A percentile compares a stretch with the other conserved stretches of the same genome.
These are phyloP conservation scores for Rhodotorula mucilaginosa DNA, from an alignment of 1,284 basidiomycete species.

Conservation along the genomic window DNA sequence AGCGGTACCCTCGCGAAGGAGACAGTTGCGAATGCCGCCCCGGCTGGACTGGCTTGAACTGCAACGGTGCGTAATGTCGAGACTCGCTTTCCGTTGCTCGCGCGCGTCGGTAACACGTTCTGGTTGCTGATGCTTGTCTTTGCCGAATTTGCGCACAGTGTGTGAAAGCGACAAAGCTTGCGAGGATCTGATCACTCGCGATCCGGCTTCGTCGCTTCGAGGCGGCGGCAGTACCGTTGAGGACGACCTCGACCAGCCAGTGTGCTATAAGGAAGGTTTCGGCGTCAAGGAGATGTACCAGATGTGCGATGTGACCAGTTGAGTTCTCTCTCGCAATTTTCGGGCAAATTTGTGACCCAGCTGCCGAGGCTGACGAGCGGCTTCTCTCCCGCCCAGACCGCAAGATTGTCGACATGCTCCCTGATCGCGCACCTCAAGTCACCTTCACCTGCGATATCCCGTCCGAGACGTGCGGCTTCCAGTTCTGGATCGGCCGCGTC, in stretches of 20 bases:
- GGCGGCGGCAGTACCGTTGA: slow-evolving; percentile 52
- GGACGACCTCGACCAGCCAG: slow-evolving; percentile 66
- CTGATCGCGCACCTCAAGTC: slow-evolving; percentile 83
- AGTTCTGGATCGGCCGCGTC: slow-evolving; percentile 92
- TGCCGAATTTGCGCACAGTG: too few relatives aligned
- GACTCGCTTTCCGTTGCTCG: too few relatives aligned
- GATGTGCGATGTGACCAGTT: slow-evolving; percentile 96
- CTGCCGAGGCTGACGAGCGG: not conserved
- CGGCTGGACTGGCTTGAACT: slow-evolving; percentile 94
- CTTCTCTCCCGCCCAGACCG: slow-evolving; percentile 58
- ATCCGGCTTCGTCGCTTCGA: slow-evolving; percentile 40
- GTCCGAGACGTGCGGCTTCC: slow-evolving; percentile 74
- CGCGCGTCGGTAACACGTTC: too few relatives aligned
- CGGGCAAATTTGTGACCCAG: not conserved
- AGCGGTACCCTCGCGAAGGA: slow-evolving; percentile 72
- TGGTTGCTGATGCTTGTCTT: too few relatives aligned
- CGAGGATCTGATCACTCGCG: slow-evolving; percentile 64
- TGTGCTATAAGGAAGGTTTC: slow-evolving; percentile 87
- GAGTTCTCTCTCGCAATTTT: slow-evolving; percentile 44
- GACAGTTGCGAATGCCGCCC: slow-evolving; percentile 82
- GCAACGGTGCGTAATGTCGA: slow-evolving; percentile 67
- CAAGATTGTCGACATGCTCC: slow-evolving; percentile 85
- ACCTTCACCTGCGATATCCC: slow-evolving; percentile 77
- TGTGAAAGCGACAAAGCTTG: slow-evolving; percentile 80
- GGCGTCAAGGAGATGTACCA: slow-evolving; percentile 91